Evolutionary conservation across 805 yeast genomes (phyloP), one percentile per base, ranked within the genome.

Genomic region (Yamadazyma akitaensis): DNA sequence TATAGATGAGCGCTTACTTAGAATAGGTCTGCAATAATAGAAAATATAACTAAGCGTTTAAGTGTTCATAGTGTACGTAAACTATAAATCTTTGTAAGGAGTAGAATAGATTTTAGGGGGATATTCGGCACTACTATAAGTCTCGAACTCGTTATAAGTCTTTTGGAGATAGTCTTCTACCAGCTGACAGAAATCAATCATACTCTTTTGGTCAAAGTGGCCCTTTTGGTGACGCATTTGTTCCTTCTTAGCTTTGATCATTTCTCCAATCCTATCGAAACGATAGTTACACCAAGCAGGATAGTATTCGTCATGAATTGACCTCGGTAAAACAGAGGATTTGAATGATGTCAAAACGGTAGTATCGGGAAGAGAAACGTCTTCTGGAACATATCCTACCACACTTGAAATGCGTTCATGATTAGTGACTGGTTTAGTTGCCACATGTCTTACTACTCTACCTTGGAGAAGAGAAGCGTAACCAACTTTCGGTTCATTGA

Each of bases 391-490:
- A 53, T 65, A 72, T 5, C 73, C 65, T 16, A 70, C 69, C 35
- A 73, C 75, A 3, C 70, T 57, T 1, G 76, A 69, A 51, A 73
- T 70, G 60, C 77, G 66, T 51, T 73, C 77, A 26, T 58, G 61
- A 40, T 64, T 63, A 16, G 64, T 53, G 3, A 52, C 44, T 10
- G 63, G 63, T 40, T 55, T 55, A 9, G 56, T 50, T 1, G 61
- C 63, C 26, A 59, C 51, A 44, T 59, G 63, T 42, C 47, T 56
- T 16, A 59, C 50, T 5, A 57, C 61, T 43, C 60, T 53, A 13
- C 61, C 63, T 44, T 59, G 63, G 26, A 59, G 43, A 10, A 59
- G 36, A 14, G 61, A 49, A 30, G 59, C 61, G 38, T 50, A 54
- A 13, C 63, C 63, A 18, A 49, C 51, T 46, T 57, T 55, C n/a